A percentile compares a stretch with the other conserved stretches of the same genome.
These are phyloP conservation scores for Lasiosphaeria ovina DNA, from an alignment of 495 filamentous ascomycete genomes.

Conservation along the genomic window DNA sequence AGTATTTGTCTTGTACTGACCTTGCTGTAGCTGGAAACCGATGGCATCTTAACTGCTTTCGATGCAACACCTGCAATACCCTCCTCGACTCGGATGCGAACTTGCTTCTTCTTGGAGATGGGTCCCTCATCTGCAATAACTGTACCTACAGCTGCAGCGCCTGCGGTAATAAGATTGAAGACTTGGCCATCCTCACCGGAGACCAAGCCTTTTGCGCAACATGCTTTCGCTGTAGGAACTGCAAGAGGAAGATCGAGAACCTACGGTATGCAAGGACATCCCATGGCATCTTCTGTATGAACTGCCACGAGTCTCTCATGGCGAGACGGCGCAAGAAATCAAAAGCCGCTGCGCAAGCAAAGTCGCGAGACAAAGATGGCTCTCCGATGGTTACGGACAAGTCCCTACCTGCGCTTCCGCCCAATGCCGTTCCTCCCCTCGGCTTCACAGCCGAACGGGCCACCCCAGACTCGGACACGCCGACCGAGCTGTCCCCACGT, in stretches of 20 bases:
- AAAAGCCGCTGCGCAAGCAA: conserved; percentile 60
- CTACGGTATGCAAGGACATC: conserved; percentile 96
- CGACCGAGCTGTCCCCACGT: conserved; percentile 68
- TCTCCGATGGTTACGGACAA: conserved; percentile 80
- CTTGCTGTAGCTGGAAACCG: conserved; percentile 80
- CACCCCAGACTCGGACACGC: conserved; percentile 71
- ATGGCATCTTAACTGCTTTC: conserved; percentile 99
- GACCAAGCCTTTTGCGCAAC: conserved; percentile 98
- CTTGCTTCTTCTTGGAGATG: conserved; percentile 93
- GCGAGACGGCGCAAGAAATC: conserved; percentile 87
- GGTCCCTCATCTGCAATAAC: conserved; percentile 97
- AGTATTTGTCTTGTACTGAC: conserved; percentile 8
- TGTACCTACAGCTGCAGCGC: conserved; percentile 99
- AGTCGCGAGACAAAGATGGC: conserved; percentile 57
- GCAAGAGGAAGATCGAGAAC: conserved; percentile 98
- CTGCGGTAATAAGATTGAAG: conserved; percentile 97
- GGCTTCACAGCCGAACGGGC: conserved; percentile 64
- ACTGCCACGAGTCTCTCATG: conserved; percentile 98
- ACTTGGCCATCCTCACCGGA: conserved; percentile 94
- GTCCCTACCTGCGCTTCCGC: conserved; percentile 87
- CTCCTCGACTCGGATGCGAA: conserved; percentile 98
- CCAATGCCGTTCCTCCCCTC: conserved; percentile 61
- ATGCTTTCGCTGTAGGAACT: conserved; percentile 97
- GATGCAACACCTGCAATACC: conserved; percentile 93
- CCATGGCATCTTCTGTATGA: conserved; percentile 99